These are phyloP conservation scores for Aspergillus felis DNA, from an alignment of 2,329 filamentous ascomycete species.

Conservation along the genomic window DNA sequence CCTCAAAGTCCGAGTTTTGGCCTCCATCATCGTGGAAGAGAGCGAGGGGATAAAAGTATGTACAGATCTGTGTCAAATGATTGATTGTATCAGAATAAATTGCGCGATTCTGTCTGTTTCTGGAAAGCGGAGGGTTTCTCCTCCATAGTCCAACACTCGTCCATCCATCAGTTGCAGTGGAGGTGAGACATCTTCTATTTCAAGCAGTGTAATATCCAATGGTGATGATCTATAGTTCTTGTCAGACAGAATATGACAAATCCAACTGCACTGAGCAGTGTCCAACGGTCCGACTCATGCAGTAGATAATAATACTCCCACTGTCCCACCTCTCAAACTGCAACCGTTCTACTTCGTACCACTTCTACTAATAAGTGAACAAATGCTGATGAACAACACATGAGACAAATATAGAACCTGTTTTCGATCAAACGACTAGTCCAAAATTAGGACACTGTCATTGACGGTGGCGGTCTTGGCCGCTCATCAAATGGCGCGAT, in stretches of 20 bases:
- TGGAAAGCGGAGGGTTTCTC: not conserved
- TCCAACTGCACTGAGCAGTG: not conserved
- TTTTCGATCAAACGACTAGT: not conserved
- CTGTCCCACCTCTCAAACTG: too few relatives aligned
- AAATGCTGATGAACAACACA: not conserved
- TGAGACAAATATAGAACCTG: not conserved
- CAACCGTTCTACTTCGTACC: not conserved
- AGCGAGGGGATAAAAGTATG: not conserved
- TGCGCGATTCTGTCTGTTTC: not conserved
- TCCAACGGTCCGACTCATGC: not conserved
- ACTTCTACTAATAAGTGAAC: not conserved
- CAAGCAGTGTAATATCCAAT: not conserved
- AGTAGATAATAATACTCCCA: too few relatives aligned
- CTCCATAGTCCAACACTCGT: not conserved
- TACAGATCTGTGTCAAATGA: not conserved
- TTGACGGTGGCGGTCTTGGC: not conserved
- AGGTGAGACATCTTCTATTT: not conserved
- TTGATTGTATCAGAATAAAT: not conserved
- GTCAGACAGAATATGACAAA: not conserved
- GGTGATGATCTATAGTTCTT: not conserved
- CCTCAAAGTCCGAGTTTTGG: not conserved
- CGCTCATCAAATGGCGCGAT: slow-evolving; percentile 4
- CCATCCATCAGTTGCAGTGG: not conserved
- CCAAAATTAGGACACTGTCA: not conserved
- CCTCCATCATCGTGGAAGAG: not conserved